Base-by-base conservation (phyloP, 2,329 filamentous ascomycete species). In the Cercospora citrullina region DNA sequence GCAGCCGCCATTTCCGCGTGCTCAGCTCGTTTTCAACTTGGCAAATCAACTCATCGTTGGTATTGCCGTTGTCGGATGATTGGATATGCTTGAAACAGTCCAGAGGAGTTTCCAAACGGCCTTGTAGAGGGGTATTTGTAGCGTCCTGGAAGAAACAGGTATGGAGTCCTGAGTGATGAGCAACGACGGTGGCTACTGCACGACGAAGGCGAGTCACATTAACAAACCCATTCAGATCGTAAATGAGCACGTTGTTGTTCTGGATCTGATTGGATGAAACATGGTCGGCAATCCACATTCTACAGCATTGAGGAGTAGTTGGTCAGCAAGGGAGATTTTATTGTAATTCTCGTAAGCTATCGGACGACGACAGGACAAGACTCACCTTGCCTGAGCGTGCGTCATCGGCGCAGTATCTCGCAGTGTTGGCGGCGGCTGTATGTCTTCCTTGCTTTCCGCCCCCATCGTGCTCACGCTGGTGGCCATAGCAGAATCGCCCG, bases 371-470 rank as follows among this genome's bases (percentile, higher is more conserved):
- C 61, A 65, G 63, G 60, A 26, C 69, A 68, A 65, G 64, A 71
- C 69, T 71, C 69, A 71, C 66, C 64, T 62, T 51, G 66, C 65
- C 64, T 75, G 74, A 57, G 68, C 66, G 61, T 64, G 64, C 61
- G 69, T 66, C 67, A 69, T 68, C 53, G 65, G 60, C 48, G 69
- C 67, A 45, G 31, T 68, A 58, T 68, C 65, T 64, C 58, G 60
- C 23, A 70, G 28, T 16, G 51, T 63, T 28, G 14, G 63, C n/a
- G 60, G 53, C 16, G 59, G n/a, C 60, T 42, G 64, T 60, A 18
- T 59, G 23, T 42, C 39, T 18, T 55, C 65, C 16, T 59, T 62
- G n/a, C 51, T 14, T 28, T 64, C 65, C 12, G 14, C 21, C n/a
- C 31, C 64, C n/a, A 60, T 33, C 21, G 51, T 64, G 63, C 68